A percentile compares a stretch with the other conserved stretches of the same genome.
Evolutionary conservation across 192 early-diverging fungal species (phyloP).

Genomic region (Coemansia biformis): DNA sequence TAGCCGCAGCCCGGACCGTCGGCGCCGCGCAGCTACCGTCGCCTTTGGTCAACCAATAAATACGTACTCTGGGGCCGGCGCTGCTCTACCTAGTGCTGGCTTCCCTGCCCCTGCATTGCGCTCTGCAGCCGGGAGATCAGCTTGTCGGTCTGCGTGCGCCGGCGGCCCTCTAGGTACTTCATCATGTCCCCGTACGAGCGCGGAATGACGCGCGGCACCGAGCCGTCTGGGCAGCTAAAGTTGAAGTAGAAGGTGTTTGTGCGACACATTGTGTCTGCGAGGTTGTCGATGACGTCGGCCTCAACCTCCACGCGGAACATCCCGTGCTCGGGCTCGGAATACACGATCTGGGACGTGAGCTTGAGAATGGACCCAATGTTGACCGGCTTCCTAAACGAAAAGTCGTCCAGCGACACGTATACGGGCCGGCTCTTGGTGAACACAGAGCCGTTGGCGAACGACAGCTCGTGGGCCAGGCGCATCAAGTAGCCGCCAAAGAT

Average conservation of each 20-base stretch:
- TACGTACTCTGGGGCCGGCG: too few species aligned
- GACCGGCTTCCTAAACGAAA: conserved; percentile 80
- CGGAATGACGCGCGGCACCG: conserved; percentile 64
- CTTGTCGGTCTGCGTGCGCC: conserved; percentile 52
- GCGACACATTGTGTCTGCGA: conserved; percentile 55
- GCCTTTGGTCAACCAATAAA: too few species aligned
- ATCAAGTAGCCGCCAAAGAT: conserved; percentile 79
- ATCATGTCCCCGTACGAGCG: conserved; percentile 78
- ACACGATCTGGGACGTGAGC: conserved; percentile 72
- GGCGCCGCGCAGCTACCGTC: too few species aligned
- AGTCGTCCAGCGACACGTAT: conserved; percentile 66
- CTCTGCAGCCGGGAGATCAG: conserved; percentile 45
- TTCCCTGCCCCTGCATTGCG: conserved; percentile 28
- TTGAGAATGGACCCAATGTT: conserved; percentile 72
- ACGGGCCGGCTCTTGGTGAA: conserved; percentile 57
- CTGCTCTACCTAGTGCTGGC: too few species aligned
- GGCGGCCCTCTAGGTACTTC: conserved; percentile 70
- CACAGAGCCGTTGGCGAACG: conserved; percentile 68
- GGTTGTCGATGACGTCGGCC: conserved; percentile 74
- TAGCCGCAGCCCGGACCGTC: conserved; percentile 8
- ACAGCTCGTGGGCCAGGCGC: conserved; percentile 80
- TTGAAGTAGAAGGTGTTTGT: conserved; percentile 89
- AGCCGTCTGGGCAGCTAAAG: conserved; percentile 51
- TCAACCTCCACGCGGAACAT: conserved; percentile 62
- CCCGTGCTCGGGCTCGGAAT: conserved; percentile 56